phyloP scores from a whole-genome alignment of 441 rosid genomes.

The Erodium trifolium region DNA sequence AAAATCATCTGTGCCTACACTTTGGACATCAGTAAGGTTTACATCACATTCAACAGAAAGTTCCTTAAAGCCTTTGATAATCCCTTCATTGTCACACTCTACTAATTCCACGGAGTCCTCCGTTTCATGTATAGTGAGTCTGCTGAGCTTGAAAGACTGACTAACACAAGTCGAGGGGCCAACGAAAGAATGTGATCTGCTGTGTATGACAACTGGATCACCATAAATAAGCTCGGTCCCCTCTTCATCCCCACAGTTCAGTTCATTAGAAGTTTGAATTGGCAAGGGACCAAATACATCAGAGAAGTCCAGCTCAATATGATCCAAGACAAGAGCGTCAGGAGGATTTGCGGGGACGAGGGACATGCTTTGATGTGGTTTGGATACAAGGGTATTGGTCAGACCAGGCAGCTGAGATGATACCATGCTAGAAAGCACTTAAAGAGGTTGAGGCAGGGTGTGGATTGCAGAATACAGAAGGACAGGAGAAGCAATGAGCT shows the following conservation, averaged over 20 bases:
- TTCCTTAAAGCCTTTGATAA: constrained; percentile 30
- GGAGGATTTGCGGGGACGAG: constrained; percentile 39
- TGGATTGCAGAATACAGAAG: not conserved
- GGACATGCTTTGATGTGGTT: constrained; percentile 34
- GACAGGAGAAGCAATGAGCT: not conserved
- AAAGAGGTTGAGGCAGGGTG: not conserved
- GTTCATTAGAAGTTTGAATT: constrained; percentile 35
- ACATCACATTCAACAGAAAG: constrained; percentile 22
- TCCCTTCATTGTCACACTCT: constrained; percentile 32
- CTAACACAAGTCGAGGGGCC: constrained; percentile 61
- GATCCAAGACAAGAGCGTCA: constrained; percentile 37
- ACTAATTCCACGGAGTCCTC: constrained; percentile 40
- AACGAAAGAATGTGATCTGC: constrained; percentile 75
- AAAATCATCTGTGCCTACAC: constrained; percentile 73
- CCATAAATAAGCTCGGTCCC: constrained; percentile 46
- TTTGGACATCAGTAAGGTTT: constrained; percentile 14
- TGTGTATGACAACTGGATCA: constrained; percentile 61
- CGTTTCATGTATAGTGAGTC: constrained; percentile 47
- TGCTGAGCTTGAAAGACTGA: constrained; percentile 54
- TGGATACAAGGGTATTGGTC: constrained; percentile 28
- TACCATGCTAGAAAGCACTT: constrained; percentile 42
- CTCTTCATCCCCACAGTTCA: constrained; percentile 26
- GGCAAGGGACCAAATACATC: constrained; percentile 85
- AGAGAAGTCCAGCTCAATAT: constrained; percentile 74
- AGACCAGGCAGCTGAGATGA: constrained; percentile 47